Evolutionary conservation across 164 flowering plant genomes (phyloP).

Genomic region (Vitis rotundifolia): DNA sequence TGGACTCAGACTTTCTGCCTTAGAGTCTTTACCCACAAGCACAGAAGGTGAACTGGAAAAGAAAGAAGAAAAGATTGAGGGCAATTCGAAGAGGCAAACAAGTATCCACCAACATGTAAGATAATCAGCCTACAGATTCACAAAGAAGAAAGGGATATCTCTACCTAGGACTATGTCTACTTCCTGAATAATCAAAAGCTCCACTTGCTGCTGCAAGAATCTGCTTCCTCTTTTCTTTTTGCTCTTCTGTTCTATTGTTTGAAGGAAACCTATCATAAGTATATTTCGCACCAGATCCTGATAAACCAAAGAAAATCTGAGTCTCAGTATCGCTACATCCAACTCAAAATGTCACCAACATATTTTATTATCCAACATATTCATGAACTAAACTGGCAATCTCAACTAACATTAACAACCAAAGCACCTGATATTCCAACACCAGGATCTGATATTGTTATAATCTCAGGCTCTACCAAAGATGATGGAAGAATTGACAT

Average conservation of each 20-base stretch:
- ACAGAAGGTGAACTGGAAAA: conserved; percentile 62
- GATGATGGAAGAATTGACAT: conserved; percentile 65
- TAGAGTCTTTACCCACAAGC: conserved; percentile 50
- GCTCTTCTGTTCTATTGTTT: conserved; percentile 82
- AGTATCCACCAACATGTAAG: not conserved
- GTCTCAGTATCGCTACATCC: not conserved
- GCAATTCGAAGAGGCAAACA: not conserved
- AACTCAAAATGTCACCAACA: not conserved
- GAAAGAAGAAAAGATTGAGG: conserved; percentile 12
- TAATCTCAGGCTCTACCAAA: conserved; percentile 68
- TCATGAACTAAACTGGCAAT: not conserved
- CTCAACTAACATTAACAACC: not conserved
- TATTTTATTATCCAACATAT: not conserved
- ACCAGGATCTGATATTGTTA: conserved; percentile 88
- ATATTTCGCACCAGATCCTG: conserved; percentile 81
- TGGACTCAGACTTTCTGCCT: conserved; percentile 80
- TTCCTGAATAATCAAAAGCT: conserved; percentile 61
- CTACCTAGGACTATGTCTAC: conserved; percentile 50
- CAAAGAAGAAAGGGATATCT: not conserved
- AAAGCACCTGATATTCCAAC: conserved; percentile 61
- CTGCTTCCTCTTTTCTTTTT: conserved; percentile 91
- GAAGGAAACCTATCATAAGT: conserved; percentile 93
- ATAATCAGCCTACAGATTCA: not conserved
- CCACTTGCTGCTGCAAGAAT: conserved; percentile 84
- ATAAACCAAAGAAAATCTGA: conserved; percentile 7